These are phyloP conservation scores for Glycine soja DNA, from an alignment of 306 rosid species.

Conservation along the genomic window DNA sequence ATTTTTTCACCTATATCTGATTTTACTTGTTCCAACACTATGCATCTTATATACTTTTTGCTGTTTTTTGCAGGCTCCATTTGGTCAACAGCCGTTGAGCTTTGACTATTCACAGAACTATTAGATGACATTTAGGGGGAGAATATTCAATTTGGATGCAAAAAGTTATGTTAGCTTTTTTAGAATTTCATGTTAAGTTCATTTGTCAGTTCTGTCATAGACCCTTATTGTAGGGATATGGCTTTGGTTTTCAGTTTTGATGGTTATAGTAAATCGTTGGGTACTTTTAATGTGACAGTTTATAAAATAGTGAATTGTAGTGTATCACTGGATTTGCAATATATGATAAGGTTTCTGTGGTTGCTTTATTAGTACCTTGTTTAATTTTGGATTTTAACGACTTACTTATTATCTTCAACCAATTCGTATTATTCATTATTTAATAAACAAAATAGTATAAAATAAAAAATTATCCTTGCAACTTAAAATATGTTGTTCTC, in stretches of 20 bases:
- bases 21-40: background rate
- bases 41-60: background rate
- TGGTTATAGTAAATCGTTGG: constrained; percentile 44
- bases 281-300: constrained; percentile 33
- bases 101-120: constrained; percentile 86
- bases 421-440: too few relatives aligned
- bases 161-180: constrained; percentile 47
- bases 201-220: constrained; percentile 48
- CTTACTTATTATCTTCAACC: too few relatives aligned
- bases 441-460: too few relatives aligned
- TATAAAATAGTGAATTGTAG: constrained; percentile 51
- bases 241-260: constrained; percentile 42
- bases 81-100: constrained; percentile 89
- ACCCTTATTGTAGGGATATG: constrained; percentile 44
- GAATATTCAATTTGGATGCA: constrained; percentile 46
- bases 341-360: constrained; percentile 36
- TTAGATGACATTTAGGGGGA: constrained; percentile 51
- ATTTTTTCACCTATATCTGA: background rate
- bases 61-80: constrained; percentile 75
- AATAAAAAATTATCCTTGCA: too few relatives aligned
- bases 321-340: constrained; percentile 42
- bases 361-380: background rate
- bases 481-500: too few relatives aligned
- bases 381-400: background rate
- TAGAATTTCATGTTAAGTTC: constrained; percentile 50